Conservation (phyloP, 2,329 filamentous ascomycete species). For the Ophiocordyceps australis region DNA sequence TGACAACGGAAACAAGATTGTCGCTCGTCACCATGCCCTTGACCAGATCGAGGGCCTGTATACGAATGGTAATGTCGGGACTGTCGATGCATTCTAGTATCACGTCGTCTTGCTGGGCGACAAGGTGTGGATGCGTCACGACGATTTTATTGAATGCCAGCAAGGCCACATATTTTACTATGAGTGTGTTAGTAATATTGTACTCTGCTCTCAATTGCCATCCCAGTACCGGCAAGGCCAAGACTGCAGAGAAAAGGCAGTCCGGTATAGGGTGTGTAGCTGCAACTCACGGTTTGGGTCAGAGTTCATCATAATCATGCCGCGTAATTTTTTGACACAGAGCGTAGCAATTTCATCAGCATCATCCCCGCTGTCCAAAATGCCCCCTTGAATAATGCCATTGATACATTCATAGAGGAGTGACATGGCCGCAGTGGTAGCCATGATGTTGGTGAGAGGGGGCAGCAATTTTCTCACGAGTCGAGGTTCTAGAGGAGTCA, state of each 20-base stretch:
- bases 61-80: constrained; percentile 84
- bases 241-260: not conserved
- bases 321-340: constrained; percentile 81
- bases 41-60: constrained; percentile 80
- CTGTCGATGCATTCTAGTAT: constrained; percentile 95
- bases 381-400: constrained; percentile 92
- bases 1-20: constrained; percentile 68
- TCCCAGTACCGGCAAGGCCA: too few relatives aligned
- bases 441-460: constrained; percentile 80
- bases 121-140: constrained; percentile 68
- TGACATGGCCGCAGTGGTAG: constrained; percentile 95
- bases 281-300: constrained; percentile 68
- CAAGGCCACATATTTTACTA: constrained; percentile 93
- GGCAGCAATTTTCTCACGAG: constrained; percentile 82
- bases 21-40: constrained; percentile 86
- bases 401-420: constrained; percentile 96
- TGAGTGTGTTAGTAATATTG: constrained; percentile 1
- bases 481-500: constrained; percentile 83
- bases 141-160: constrained; percentile 95
- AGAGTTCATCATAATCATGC: constrained; percentile 85
- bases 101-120: constrained; percentile 85
- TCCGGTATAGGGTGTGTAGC: not conserved
- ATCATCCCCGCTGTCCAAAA: constrained; percentile 67
- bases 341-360: constrained; percentile 83
- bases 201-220: too few relatives aligned